Percentiles rank a stretch among this genome's conserved stretches.
phyloP scores from a whole-genome alignment of 2,329 filamentous ascomycete genomes.

The Aspergillaceae sp. region DNA sequence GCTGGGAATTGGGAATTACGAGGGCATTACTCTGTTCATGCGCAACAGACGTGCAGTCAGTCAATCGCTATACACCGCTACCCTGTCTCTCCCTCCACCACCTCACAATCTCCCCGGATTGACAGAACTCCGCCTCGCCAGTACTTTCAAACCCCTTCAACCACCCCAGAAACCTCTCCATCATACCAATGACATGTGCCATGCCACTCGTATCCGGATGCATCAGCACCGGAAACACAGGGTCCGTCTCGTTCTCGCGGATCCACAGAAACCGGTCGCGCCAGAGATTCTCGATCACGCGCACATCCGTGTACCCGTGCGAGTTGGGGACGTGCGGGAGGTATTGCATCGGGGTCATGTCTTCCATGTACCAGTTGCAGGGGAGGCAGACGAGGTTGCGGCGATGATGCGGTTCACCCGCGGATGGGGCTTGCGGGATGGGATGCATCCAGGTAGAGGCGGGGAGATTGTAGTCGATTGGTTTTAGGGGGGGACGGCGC shows the following conservation, averaged over 20 bases:
- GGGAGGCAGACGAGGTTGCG: constrained; percentile 35
- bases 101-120: constrained; percentile 21
- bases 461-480: constrained; percentile 36
- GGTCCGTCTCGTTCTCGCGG: constrained; percentile 34
- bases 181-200: constrained; percentile 53
- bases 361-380: constrained; percentile 40
- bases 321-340: constrained; percentile 41
- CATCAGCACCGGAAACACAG: constrained; percentile 45
- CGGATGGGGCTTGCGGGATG: constrained; percentile 16
- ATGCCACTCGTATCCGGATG: constrained; percentile 54
- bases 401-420: constrained; percentile 11
- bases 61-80: no score
- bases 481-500: constrained; percentile 24
- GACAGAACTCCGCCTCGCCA: constrained; percentile 25
- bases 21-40: no score
- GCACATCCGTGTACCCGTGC: constrained; percentile 50
- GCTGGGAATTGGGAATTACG: no score
- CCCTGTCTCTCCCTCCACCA: constrained; percentile 18
- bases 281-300: constrained; percentile 54
- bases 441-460: constrained; percentile 41
- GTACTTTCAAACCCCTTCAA: constrained; percentile 30
- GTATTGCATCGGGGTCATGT: constrained; percentile 40
- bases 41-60: no score
- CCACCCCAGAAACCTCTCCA: constrained; percentile 46
- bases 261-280: constrained; percentile 52